Evolutionary conservation across 2,329 filamentous ascomycete genomes (phyloP).

Genomic region (Myriosclerotinia scirpicola): DNA sequence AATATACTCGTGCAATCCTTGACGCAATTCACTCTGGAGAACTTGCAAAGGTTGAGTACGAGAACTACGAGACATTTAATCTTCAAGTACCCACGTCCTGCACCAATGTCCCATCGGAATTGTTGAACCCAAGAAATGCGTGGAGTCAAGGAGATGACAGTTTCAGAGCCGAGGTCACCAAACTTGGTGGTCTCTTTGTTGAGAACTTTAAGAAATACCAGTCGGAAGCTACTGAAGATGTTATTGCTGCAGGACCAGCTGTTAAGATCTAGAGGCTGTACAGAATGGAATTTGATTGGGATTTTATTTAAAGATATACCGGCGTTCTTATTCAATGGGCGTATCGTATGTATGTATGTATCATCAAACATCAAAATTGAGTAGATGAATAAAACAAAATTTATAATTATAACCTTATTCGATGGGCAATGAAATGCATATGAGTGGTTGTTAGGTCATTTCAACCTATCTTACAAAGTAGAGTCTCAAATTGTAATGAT

Average conservation of each 20-base stretch:
- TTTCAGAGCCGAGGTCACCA: constrained; percentile 85
- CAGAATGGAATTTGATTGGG: background rate
- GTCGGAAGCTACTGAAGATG: constrained; percentile 76
- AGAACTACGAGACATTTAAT: constrained; percentile 96
- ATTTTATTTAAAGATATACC: background rate
- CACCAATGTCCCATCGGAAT: constrained; percentile 82
- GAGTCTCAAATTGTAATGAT: background rate
- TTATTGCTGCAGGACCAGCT: constrained; percentile 64
- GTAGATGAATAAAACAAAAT: constrained; percentile 3
- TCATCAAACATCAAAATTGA: background rate
- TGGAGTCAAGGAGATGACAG: constrained; percentile 82
- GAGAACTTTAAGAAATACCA: constrained; percentile 98
- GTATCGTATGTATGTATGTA: background rate
- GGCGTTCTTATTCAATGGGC: constrained; percentile 5
- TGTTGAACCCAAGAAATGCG: constrained; percentile 90
- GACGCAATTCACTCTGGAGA: constrained; percentile 97
- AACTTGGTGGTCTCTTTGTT: constrained; percentile 85
- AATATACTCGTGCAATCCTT: constrained; percentile 97
- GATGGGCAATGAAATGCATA: constrained; percentile 7
- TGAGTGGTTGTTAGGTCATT: background rate
- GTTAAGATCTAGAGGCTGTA: constrained; percentile 29
- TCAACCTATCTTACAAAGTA: no score
- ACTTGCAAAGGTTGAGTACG: constrained; percentile 89
- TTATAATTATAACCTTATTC: background rate
- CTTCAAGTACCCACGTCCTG: constrained; percentile 91